phyloP scores from a whole-genome alignment of 1,139 yeast genomes.

The Geotrichum bryndzae region DNA sequence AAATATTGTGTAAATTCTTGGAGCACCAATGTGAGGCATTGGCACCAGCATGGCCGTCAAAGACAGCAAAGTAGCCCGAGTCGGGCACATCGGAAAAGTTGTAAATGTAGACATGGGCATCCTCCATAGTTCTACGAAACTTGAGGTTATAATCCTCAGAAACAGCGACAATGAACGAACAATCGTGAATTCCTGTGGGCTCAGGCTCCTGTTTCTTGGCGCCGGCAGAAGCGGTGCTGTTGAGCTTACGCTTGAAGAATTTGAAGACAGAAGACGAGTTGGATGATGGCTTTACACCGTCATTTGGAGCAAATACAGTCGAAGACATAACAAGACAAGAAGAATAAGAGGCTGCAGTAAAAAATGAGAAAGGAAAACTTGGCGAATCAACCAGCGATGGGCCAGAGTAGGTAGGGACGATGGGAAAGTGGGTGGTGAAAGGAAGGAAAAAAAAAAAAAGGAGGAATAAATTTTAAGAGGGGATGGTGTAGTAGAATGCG shows the following conservation, averaged over 20 bases:
- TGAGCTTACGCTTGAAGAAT: constrained; percentile 13
- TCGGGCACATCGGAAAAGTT: constrained; percentile 84
- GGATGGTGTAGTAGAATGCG: no score
- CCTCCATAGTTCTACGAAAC: constrained; percentile 90
- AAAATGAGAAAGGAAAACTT: neutral
- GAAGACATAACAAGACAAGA: constrained; percentile 7
- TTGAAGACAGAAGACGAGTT: constrained; percentile 7
- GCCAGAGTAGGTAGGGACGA: no score
- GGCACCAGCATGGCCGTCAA: constrained; percentile 97
- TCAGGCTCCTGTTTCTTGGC: constrained; percentile 17
- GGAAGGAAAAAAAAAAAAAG: no score
- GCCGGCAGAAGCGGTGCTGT: constrained; percentile 14
- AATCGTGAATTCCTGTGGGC: constrained; percentile 19
- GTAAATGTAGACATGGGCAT: constrained; percentile 88
- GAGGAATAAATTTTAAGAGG: no score
- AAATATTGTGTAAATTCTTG: constrained; percentile 64
- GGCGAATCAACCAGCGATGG: no score
- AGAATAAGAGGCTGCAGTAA: neutral
- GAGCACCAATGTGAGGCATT: constrained; percentile 96
- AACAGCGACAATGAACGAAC: constrained; percentile 59
- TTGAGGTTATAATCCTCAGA: constrained; percentile 80
- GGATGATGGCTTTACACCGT: constrained; percentile 3
- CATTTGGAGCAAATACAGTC: constrained; percentile 9
- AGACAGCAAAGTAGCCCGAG: constrained; percentile 93
- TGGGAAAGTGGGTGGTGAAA: no score